These are phyloP conservation scores for Melaleuca alternifolia DNA, from an alignment of 345 rosid species.

Conservation along the genomic window DNA sequence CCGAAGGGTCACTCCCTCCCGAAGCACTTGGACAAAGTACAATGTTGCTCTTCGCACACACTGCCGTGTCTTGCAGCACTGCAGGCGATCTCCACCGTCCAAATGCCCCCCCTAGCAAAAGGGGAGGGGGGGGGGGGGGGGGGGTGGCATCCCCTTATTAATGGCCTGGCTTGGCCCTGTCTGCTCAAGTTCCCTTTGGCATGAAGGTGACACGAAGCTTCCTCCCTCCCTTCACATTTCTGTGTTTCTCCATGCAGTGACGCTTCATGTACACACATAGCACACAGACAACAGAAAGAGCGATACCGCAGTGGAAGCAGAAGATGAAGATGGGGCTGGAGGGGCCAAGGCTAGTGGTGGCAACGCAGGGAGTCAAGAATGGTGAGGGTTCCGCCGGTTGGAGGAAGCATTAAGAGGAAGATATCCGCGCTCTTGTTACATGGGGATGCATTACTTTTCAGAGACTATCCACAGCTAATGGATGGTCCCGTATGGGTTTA, in stretches of 20 bases:
- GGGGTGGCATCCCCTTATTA: too few relatives aligned
- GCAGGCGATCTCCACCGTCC: too few relatives aligned
- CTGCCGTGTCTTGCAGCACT: too few relatives aligned
- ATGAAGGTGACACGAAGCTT: constrained; percentile 29
- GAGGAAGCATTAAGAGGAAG: constrained; percentile 34
- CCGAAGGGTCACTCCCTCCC: not conserved
- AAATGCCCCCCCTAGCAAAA: too few relatives aligned
- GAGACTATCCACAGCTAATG: constrained; percentile 46
- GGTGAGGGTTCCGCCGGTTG: constrained; percentile 2
- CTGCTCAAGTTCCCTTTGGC: not conserved
- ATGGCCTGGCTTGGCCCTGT: not conserved
- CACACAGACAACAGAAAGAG: not conserved
- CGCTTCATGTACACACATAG: not conserved
- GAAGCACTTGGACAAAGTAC: not conserved
- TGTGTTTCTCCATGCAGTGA: not conserved
- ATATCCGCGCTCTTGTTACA: constrained; percentile 17
- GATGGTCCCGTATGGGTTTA: constrained; percentile 66
- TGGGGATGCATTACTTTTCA: constrained; percentile 62
- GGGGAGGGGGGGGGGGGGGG: too few relatives aligned
- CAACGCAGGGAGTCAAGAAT: not conserved
- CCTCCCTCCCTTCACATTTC: constrained; percentile 1
- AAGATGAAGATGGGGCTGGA: not conserved
- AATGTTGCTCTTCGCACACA: not conserved
- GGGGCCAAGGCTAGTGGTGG: not conserved
- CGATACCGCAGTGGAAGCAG: not conserved